phyloP scores from a whole-genome alignment of 805 yeast species.

The Saccharomycopsis fodiens region DNA sequence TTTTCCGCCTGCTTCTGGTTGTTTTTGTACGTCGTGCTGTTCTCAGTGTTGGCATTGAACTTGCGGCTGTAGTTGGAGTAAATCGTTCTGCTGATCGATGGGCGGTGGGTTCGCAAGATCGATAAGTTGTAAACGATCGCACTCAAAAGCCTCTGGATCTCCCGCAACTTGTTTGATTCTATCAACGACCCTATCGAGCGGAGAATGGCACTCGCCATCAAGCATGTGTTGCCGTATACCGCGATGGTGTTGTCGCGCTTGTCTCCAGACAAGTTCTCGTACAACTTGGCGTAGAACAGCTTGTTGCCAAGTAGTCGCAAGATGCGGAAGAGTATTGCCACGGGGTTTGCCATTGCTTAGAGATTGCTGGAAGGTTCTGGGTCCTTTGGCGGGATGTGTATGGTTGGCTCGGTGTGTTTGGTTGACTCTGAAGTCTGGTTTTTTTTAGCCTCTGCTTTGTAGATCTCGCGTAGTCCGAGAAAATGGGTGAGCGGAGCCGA shows the following conservation, averaged over 20 bases:
- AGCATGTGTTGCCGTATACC: constrained; percentile 13
- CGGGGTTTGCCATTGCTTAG: neutral
- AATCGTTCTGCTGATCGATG: neutral
- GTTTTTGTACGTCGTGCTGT: constrained; percentile 2
- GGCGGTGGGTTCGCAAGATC: neutral
- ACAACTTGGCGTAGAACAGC: constrained; percentile 4
- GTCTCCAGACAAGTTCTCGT: constrained; percentile 13
- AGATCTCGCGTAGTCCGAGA: no score
- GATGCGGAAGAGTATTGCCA: neutral
- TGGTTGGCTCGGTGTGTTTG: no score
- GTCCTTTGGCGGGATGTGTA: constrained; percentile 32
- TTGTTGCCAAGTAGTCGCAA: constrained; percentile 9
- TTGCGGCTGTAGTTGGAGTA: constrained; percentile 4
- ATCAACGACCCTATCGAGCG: constrained; percentile 10
- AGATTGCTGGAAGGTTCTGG: constrained; percentile 19
- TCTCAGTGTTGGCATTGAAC: constrained; percentile 5
- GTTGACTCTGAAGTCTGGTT: no score
- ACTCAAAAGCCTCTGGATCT: constrained; percentile 4
- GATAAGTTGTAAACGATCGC: constrained; percentile 5
- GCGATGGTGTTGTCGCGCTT: constrained; percentile 15
- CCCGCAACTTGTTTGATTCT: constrained; percentile 4
- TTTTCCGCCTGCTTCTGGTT: constrained; percentile 3
- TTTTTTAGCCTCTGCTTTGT: no score
- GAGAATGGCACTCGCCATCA: constrained; percentile 12
- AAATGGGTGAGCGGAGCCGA: constrained; percentile 16